A percentile compares a stretch with the other conserved stretches of the same genome.
Conservation (phyloP, 2,329 filamentous ascomycete genomes). For the Calycina herbarum region DNA sequence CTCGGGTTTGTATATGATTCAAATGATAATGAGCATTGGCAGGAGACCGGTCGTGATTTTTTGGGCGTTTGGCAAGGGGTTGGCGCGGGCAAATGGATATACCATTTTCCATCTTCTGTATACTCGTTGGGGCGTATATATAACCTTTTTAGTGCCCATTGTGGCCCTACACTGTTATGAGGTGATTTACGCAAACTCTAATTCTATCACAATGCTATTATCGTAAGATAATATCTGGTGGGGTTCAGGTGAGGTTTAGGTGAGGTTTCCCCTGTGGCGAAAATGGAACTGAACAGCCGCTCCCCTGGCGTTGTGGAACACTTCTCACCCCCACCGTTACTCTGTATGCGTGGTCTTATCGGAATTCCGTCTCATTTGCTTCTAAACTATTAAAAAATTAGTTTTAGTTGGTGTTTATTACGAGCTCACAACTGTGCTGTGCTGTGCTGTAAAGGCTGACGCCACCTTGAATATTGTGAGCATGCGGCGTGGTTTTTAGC, state of each 20-base stretch:
- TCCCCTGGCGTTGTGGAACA: not conserved
- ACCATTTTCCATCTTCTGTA: conserved; percentile 22
- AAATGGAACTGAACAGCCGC: not conserved
- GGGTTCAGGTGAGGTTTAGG: not conserved
- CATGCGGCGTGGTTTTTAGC: not conserved
- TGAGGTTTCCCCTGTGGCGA: not conserved
- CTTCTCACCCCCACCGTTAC: no score
- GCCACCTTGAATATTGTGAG: no score
- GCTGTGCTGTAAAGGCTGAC: no score
- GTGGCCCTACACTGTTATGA: not conserved
- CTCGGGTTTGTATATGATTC: conserved; percentile 33
- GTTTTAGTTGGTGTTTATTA: no score
- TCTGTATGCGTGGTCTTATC: no score
- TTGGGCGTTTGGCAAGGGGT: conserved; percentile 15
- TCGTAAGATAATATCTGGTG: not conserved
- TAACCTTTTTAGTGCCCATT: not conserved
- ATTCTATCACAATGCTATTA: not conserved
- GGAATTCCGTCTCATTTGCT: no score
- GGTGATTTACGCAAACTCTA: not conserved
- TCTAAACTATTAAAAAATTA: no score
- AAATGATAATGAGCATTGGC: conserved; percentile 28
- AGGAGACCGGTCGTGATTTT: conserved; percentile 18
- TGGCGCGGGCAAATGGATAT: conserved; percentile 19
- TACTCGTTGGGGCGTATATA: conserved; percentile 12
- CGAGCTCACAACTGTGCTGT: no score